phyloP scores from a whole-genome alignment of 306 rosid genomes.

The Trifolium repens region DNA sequence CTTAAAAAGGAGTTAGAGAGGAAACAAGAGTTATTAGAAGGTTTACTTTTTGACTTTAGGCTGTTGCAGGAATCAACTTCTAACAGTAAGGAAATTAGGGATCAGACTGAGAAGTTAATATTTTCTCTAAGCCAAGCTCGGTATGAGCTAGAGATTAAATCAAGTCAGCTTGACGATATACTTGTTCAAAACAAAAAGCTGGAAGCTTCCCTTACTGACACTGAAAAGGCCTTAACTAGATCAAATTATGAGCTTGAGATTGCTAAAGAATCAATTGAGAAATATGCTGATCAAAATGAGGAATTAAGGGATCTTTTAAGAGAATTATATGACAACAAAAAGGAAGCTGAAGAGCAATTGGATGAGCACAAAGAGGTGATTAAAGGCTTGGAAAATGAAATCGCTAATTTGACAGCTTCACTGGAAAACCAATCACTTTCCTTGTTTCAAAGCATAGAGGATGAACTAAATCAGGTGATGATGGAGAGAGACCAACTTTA shows the following conservation, averaged over 20 bases:
- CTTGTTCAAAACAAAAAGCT: slow-evolving; percentile 60
- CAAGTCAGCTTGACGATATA: slow-evolving; percentile 66
- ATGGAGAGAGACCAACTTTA: slow-evolving; percentile 76
- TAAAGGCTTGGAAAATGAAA: slow-evolving; percentile 78
- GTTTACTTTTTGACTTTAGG: slow-evolving; percentile 87
- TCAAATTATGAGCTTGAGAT: slow-evolving; percentile 70
- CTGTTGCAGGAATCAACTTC: slow-evolving; percentile 91
- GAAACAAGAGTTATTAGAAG: slow-evolving; percentile 79
- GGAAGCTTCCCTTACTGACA: slow-evolving; percentile 60
- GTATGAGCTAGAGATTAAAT: slow-evolving; percentile 68
- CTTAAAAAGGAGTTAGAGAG: slow-evolving; percentile 74
- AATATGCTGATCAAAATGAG: slow-evolving; percentile 60
- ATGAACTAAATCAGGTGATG: slow-evolving; percentile 62
- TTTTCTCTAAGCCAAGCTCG: slow-evolving; percentile 63
- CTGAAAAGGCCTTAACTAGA: slow-evolving; percentile 60
- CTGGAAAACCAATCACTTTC: slow-evolving; percentile 59
- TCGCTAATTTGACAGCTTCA: slow-evolving; percentile 67
- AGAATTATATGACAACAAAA: slow-evolving; percentile 60
- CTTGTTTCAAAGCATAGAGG: slow-evolving; percentile 64
- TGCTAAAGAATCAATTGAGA: slow-evolving; percentile 60
- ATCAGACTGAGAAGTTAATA: slow-evolving; percentile 71
- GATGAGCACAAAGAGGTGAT: slow-evolving; percentile 79
- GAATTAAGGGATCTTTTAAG: slow-evolving; percentile 70
- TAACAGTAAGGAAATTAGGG: slow-evolving; percentile 72
- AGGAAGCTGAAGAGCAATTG: slow-evolving; percentile 68